Evolutionary conservation across 352 stramenopile genomes (phyloP).

Genomic region (Thalassiosira allenii): DNA sequence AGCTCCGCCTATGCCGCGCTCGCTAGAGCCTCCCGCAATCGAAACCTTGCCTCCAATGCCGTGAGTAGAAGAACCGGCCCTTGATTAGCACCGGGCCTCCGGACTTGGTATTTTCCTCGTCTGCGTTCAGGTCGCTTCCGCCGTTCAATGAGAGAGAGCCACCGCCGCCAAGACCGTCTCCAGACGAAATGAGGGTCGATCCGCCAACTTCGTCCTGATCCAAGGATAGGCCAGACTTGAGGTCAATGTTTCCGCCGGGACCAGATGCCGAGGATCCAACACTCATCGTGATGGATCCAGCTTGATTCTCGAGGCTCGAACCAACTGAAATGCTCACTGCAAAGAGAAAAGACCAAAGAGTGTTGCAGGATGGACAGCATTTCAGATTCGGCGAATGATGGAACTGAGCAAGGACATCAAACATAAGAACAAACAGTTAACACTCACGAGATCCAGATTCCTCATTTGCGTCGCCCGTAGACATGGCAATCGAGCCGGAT

Average conservation of each 20-base stretch:
- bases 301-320: constrained; percentile 25
- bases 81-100: constrained; percentile 38
- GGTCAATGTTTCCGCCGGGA: constrained; percentile 14
- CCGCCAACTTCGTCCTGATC: constrained; percentile 8
- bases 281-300: constrained; percentile 46
- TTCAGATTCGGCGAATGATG: background rate
- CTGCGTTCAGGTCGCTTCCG: constrained; percentile 18
- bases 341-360: constrained; percentile 44
- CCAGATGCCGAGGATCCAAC: constrained; percentile 36
- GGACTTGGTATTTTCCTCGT: constrained; percentile 17
- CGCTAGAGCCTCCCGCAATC: constrained; percentile 80
- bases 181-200: background rate
- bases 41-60: constrained; percentile 77
- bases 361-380: no score
- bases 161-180: constrained; percentile 20
- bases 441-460: constrained; percentile 39
- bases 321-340: constrained; percentile 48
- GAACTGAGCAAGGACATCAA: background rate
- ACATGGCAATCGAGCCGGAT: constrained; percentile 41
- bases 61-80: constrained; percentile 5
- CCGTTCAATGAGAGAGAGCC: constrained; percentile 18
- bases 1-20: constrained; percentile 83
- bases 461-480: constrained; percentile 41
- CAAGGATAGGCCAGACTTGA: constrained; percentile 24
- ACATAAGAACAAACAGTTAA: constrained; percentile 14